phyloP scores from a whole-genome alignment of 441 rosid species.

The Adansonia gregorii region DNA sequence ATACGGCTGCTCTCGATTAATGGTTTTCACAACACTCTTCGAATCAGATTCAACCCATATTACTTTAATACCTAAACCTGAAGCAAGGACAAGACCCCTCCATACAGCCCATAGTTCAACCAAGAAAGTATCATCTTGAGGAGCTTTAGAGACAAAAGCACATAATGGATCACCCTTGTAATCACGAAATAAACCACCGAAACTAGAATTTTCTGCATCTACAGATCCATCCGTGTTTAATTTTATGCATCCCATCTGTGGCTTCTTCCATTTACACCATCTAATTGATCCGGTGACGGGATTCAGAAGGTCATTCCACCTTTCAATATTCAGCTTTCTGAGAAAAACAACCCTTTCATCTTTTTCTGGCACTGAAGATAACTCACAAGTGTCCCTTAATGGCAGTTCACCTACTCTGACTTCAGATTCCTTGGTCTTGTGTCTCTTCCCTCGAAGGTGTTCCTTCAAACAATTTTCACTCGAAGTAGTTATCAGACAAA shows the following conservation, averaged over 20 bases:
- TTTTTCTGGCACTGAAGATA: constrained; percentile 3
- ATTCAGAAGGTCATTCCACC: constrained; percentile 23
- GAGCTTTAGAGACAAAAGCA: constrained; percentile 43
- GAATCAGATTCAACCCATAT: constrained; percentile 52
- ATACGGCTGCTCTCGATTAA: constrained; percentile 34
- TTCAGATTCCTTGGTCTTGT: constrained; percentile 30
- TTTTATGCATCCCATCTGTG: constrained; percentile 41
- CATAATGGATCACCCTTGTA: constrained; percentile 38
- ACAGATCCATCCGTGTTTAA: constrained; percentile 45
- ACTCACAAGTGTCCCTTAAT: background rate
- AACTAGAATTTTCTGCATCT: constrained; percentile 31
- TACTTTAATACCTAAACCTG: constrained; percentile 31
- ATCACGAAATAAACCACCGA: constrained; percentile 48
- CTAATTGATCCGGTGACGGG: constrained; percentile 34
- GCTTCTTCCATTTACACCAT: constrained; percentile 42
- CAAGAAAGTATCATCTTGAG: constrained; percentile 36
- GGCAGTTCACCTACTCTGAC: constrained; percentile 21
- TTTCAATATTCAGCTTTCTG: constrained; percentile 17
- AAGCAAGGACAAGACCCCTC: constrained; percentile 48
- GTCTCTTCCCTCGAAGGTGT: constrained; percentile 40
- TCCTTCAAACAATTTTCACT: constrained; percentile 34
- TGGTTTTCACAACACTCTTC: constrained; percentile 42
- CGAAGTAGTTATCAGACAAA: constrained; percentile 36
- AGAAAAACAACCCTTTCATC: constrained; percentile 9
- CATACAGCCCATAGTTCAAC: constrained; percentile 47